Base-by-base conservation (phyloP, 495 filamentous ascomycete genomes). In the Penicillium canescens region DNA sequence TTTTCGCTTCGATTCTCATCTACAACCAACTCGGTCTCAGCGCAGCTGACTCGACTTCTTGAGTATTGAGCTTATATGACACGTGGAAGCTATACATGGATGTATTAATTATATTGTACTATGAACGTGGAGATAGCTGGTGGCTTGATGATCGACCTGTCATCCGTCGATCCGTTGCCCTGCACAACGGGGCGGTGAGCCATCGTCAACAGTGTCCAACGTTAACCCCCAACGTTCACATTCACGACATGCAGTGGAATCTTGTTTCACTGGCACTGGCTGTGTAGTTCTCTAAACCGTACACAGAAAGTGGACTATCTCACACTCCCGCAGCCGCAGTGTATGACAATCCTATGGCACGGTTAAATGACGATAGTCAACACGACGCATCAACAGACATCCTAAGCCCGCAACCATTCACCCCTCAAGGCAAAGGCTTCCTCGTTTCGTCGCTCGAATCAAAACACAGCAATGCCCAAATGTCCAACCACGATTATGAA, bases 111-210 rank as follows among this genome's bases (percentile, higher is more conserved):
- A 18, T 18, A 18, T 18, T 18, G 18, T 18, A 18, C 6, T 47
- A 16, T 45, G 23, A 18, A 46, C 20, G 24, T 47, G 45, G 45
- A 36, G 45, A 18, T 36, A 4, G 12, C 14, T 23, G 33, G 28
- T 31, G 46, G 46, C 34, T 26, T 48, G 38, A 42, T 35, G 48
- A 56, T 43, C 37, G 46, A 42, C 43, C 9, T 50, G 35, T 51
- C 54, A 56, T 12, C 20, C n/a, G 20, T 16, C 24, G 37, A 54
- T 43, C 31, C 42, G 63, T 70, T 70, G 67, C 67, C 67, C 65
- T 46, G 65, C 48, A 61, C 65, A 62, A 68, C 67, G 48, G 44
- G 58, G 62, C 65, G 67, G 65, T 63, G 53, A 61, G 45, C 26
- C 11, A 35, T 42, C 46, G 55, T 61, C 59, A 61, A 61, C 59